A percentile compares a stretch with the other conserved stretches of the same genome.
Conservation (phyloP, 805 yeast genomes). For the Ogataea corticis region DNA sequence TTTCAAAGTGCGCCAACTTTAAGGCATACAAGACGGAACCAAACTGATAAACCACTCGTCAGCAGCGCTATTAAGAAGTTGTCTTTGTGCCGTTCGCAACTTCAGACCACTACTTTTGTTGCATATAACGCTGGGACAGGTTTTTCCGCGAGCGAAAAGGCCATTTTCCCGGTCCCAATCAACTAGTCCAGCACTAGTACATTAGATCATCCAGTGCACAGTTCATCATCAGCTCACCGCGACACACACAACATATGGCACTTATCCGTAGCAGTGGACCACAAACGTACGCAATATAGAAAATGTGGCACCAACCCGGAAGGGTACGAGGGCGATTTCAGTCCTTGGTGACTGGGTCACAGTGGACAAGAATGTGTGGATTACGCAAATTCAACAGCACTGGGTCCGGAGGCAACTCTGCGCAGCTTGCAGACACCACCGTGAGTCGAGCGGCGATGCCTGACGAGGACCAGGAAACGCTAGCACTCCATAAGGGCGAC, state of each 20-base stretch:
- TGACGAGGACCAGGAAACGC: neutral
- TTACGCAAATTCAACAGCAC: conserved; percentile 1
- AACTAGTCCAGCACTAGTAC: neutral
- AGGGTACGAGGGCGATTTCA: conserved; percentile 7
- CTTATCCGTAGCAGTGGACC: neutral
- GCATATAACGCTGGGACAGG: too few species aligned
- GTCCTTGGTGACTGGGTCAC: neutral
- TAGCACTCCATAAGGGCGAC: neutral
- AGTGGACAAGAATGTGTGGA: neutral
- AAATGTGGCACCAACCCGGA: conserved; percentile 3
- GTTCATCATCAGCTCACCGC: neutral
- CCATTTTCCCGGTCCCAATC: neutral
- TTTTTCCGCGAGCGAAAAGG: too few species aligned
- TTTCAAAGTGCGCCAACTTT: neutral
- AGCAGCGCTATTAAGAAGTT: neutral
- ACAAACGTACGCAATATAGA: neutral
- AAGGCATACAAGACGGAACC: neutral
- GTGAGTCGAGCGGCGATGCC: neutral
- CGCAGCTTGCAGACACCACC: neutral
- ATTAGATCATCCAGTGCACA: too few species aligned
- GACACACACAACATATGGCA: conserved; percentile 1
- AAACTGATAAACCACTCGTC: neutral
- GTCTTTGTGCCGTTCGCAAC: neutral
- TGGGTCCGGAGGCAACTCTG: neutral
- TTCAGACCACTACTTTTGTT: neutral